Percentiles rank a stretch among this genome's conserved stretches.
phyloP scores from a whole-genome alignment of 345 rosid species.

The Bretschneidera sinensis region DNA sequence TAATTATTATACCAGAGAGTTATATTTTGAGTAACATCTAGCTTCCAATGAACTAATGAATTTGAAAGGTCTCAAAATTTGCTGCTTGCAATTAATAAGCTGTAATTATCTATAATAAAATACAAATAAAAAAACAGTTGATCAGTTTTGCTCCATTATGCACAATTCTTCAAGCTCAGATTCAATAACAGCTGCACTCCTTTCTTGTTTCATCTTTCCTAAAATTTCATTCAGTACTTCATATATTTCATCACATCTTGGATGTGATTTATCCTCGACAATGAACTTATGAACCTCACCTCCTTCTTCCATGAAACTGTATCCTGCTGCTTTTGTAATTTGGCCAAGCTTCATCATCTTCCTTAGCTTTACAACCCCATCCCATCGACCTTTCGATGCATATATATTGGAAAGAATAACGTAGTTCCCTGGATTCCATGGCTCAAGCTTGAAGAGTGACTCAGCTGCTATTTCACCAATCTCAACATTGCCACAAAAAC shows the following conservation, averaged over 20 bases:
- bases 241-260: slow-evolving; percentile 46
- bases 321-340: slow-evolving; percentile 70
- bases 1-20: no score
- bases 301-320: slow-evolving; percentile 57
- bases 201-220: slow-evolving; percentile 32
- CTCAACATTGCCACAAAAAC: slow-evolving; percentile 59
- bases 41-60: no score
- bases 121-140: background rate
- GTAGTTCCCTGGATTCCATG: slow-evolving; percentile 73
- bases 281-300: slow-evolving; percentile 59
- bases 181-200: slow-evolving; percentile 20
- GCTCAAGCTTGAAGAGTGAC: slow-evolving; percentile 60
- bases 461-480: slow-evolving; percentile 66
- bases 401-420: slow-evolving; percentile 72
- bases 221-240: slow-evolving; percentile 34
- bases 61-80: no score
- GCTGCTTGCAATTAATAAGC: no score
- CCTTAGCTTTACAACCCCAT: slow-evolving; percentile 62
- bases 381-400: slow-evolving; percentile 53
- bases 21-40: no score
- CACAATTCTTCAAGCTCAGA: slow-evolving; percentile 29
- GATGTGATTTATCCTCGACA: slow-evolving; percentile 64
- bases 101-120: no score
- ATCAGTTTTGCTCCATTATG: slow-evolving; percentile 17
- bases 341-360: slow-evolving; percentile 60